These are phyloP conservation scores for Trichoderma sp. DNA, from an alignment of 2,329 filamentous ascomycete species.

Conservation along the genomic window DNA sequence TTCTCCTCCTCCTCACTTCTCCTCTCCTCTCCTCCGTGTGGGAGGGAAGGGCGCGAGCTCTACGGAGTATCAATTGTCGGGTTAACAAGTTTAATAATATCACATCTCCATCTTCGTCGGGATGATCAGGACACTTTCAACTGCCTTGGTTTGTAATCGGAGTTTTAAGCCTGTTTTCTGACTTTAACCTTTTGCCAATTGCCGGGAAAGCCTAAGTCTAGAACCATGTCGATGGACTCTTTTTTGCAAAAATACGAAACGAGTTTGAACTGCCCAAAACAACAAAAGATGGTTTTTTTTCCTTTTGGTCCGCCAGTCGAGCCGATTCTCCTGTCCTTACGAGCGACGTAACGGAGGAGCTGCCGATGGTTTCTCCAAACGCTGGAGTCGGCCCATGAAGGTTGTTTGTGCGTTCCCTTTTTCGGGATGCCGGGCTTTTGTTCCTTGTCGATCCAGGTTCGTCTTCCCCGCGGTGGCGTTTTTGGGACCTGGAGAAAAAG, in stretches of 20 bases:
- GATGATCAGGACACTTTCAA: background rate
- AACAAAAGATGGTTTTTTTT: background rate
- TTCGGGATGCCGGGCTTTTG: background rate
- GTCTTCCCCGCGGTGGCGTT: conserved; percentile 10
- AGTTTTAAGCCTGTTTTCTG: background rate
- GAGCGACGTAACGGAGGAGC: conserved; percentile 2
- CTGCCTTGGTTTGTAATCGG: conserved; percentile 5
- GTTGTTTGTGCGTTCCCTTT: background rate
- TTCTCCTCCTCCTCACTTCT: background rate
- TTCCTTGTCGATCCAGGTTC: background rate
- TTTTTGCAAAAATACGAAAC: background rate
- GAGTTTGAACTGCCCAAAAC: background rate
- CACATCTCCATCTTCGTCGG: background rate
- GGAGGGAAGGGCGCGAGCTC: background rate
- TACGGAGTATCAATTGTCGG: conserved; percentile 5
- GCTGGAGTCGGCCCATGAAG: background rate
- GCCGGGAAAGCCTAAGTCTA: background rate
- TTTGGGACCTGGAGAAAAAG: background rate
- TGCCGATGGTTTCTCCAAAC: background rate
- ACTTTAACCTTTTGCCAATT: conserved; percentile 8
- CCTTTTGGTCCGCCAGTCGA: background rate
- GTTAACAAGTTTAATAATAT: conserved; percentile 13
- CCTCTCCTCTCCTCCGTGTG: background rate
- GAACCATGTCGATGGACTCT: background rate
- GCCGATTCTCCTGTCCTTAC: conserved; percentile 1